Evolutionary conservation across 768 basidiomycete genomes (phyloP), one percentile per base, ranked within the genome.

Genomic region (Pholiota conissans): DNA sequence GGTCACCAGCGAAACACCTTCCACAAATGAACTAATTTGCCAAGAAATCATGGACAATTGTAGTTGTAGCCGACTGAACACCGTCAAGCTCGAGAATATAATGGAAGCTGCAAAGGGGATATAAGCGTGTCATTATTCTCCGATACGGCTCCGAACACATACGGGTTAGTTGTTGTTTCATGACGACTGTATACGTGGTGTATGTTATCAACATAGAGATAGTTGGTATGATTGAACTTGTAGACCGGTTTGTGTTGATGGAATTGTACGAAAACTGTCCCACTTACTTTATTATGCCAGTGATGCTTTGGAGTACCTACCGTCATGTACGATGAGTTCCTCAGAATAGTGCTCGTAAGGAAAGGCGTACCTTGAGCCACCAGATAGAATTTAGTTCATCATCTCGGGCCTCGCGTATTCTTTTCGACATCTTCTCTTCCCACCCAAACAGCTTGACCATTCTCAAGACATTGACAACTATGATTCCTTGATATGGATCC

Each of bases 391-490:
- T 5, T 3, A 42, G 40, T 42, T 42, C 40, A 10, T 42, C 40
- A 11, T 42, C 40, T 24, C 40, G 53, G 6, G 40, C 45, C 11
- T 30, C 28, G 13, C 16, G 27, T 14, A 54, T n/a, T 16, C 42
- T 45, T 5, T 34, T 30, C 13, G 40, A 27, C 53, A 54, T 54
- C 42, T 42, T 29, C 10, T 29, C 5, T 46, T 54, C 53, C 53
- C 53, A 54, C 13, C 53, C 53, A 22, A 54, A 54, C 5, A 54
- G 42, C 28, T 54, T 54, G 11, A 54, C 29, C 53, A 54, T 54
- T 22, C 53, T 69, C 55, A 49, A 11, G 18, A 50, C 27, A 20
- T 34, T 30, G 10, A 50, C 16, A n/a, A 32, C 28, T 50, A 29
- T 13, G n/a, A 18, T 1, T 9, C 22, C 22, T 20, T 49, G 47